phyloP scores from a whole-genome alignment of 495 filamentous ascomycete genomes.

The Podospora pseudopauciseta region DNA sequence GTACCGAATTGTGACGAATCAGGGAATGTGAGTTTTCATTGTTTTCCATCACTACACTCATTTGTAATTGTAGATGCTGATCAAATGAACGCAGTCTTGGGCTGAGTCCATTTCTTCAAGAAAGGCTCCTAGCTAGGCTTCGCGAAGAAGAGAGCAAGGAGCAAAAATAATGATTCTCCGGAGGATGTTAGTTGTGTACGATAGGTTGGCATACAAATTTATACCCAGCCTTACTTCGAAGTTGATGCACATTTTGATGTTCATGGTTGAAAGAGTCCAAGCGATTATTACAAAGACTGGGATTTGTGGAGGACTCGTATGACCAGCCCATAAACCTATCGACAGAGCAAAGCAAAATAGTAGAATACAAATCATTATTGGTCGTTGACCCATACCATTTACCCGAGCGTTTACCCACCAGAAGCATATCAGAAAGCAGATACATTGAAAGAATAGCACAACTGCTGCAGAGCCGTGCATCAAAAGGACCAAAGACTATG shows the following conservation, averaged over 20 bases:
- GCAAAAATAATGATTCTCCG: background rate
- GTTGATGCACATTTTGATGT: background rate
- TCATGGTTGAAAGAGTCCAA: too few species aligned
- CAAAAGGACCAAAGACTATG: background rate
- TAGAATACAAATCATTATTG: background rate
- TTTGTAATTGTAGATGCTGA: background rate
- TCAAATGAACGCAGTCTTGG: conserved; percentile 18
- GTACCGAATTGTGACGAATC: conserved; percentile 64
- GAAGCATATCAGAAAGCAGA: background rate
- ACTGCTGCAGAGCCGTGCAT: background rate
- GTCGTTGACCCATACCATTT: background rate
- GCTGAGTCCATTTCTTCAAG: conserved; percentile 27
- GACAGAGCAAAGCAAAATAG: background rate
- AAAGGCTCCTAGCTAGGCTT: conserved; percentile 26
- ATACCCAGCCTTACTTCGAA: background rate
- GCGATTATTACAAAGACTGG: too few species aligned
- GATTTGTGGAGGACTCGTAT: too few species aligned
- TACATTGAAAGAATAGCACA: background rate
- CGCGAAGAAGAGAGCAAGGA: conserved; percentile 26
- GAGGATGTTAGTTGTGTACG: background rate
- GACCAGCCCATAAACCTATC: background rate
- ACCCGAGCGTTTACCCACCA: background rate
- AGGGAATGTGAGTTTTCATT: conserved; percentile 60
- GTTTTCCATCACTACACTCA: background rate
- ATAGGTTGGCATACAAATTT: background rate